These are phyloP conservation scores for Globisporangium mamillatum DNA, from an alignment of 352 stramenopile genomes.

Conservation along the genomic window DNA sequence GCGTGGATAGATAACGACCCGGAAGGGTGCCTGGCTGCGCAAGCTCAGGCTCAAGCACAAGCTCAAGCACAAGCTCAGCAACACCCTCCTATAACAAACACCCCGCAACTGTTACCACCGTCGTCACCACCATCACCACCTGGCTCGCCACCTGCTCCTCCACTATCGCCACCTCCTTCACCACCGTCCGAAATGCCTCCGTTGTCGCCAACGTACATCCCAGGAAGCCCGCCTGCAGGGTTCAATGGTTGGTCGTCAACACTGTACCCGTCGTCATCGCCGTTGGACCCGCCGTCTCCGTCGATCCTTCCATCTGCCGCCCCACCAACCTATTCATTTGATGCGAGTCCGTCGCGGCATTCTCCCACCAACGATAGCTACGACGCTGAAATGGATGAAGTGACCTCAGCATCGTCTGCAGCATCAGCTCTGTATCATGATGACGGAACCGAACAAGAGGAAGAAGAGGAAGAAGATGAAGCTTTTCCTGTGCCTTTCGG, in stretches of 20 bases:
- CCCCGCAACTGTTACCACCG: background rate
- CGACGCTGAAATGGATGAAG: slow-evolving; percentile 15
- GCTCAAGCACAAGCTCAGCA: slow-evolving; percentile 1
- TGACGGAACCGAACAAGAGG: slow-evolving; percentile 32
- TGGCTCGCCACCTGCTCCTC: slow-evolving; percentile 10
- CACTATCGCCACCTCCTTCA: slow-evolving; percentile 17
- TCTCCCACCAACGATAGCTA: slow-evolving; percentile 5
- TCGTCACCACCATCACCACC: slow-evolving; percentile 15
- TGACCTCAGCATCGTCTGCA: slow-evolving; percentile 1
- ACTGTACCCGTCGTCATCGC: slow-evolving; percentile 26
- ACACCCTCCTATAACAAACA: slow-evolving; percentile 1
- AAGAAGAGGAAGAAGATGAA: slow-evolving; percentile 68
- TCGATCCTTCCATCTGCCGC: slow-evolving; percentile 10
- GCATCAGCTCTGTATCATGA: slow-evolving; percentile 1
- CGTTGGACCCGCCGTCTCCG: slow-evolving; percentile 22
- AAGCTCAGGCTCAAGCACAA: slow-evolving; percentile 28
- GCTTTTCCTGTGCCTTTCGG: slow-evolving; percentile 61
- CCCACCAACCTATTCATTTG: background rate
- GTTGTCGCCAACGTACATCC: slow-evolving; percentile 11
- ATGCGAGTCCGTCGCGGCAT: background rate
- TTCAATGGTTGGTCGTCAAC: slow-evolving; percentile 23
- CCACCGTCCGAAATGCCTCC: slow-evolving; percentile 23
- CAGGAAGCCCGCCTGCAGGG: slow-evolving; percentile 4
- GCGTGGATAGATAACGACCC: slow-evolving; percentile 70
- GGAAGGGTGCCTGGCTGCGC: slow-evolving; percentile 35